Evolutionary conservation across 2,329 filamentous ascomycete species (phyloP).

Genomic region (Diaporthe humulicola): DNA sequence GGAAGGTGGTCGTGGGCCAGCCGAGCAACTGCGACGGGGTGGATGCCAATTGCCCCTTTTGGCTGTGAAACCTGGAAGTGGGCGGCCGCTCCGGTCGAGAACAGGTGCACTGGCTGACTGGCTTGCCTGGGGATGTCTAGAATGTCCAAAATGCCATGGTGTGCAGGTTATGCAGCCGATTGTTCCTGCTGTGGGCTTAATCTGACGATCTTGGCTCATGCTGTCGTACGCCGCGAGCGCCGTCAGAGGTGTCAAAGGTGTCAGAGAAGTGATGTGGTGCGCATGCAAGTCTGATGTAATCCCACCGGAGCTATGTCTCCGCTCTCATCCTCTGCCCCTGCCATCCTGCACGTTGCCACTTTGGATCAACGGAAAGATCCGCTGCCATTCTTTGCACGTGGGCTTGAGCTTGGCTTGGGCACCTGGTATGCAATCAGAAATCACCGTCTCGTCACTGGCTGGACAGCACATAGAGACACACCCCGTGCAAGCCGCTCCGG

Average conservation of each 20-base stretch:
- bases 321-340: background rate
- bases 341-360: background rate
- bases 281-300: conserved; percentile 33
- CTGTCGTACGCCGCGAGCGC: background rate
- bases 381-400: background rate
- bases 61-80: background rate
- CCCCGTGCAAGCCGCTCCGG: background rate
- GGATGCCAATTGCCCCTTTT: background rate
- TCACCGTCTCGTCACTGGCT: background rate
- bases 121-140: background rate
- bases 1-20: background rate
- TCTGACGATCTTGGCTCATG: background rate
- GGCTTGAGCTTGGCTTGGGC: background rate
- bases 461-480: background rate
- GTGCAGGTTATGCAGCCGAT: background rate
- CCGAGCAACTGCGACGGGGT: conserved; percentile 9
- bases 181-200: background rate
- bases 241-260: background rate
- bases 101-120: too few relatives aligned
- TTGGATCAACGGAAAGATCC: background rate
- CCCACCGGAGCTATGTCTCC: conserved; percentile 15
- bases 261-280: background rate
- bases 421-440: background rate
- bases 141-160: background rate
- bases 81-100: background rate